Conservation (phyloP, 2,329 filamentous ascomycete species). For the Dactylellina parvicollis region DNA sequence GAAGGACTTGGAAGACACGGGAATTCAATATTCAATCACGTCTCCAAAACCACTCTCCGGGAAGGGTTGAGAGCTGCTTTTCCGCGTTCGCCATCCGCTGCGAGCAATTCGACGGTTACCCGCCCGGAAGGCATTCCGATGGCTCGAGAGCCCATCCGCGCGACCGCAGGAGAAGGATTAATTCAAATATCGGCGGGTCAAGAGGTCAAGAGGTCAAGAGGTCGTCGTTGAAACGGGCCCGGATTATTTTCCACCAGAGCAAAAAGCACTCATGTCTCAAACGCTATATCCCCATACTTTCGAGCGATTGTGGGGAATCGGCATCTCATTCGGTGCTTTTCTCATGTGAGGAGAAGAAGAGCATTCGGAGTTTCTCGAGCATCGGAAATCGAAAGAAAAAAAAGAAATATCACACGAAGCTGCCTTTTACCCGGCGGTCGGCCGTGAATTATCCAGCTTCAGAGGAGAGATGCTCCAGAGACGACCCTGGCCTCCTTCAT, state of each 20-base stretch:
- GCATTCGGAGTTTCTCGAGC: constrained; percentile 25
- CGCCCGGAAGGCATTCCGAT: constrained; percentile 46
- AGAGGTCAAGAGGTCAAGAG: no score
- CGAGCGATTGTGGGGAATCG: constrained; percentile 46
- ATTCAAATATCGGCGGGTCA: no score
- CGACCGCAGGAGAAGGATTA: no score
- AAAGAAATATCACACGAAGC: not conserved
- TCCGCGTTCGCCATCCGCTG: constrained; percentile 5
- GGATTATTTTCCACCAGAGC: constrained; percentile 24
- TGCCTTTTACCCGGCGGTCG: constrained; percentile 36
- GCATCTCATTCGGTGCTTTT: constrained; percentile 16
- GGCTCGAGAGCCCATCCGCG: constrained; percentile 13
- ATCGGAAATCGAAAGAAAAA: constrained; percentile 18
- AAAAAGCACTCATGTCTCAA: constrained; percentile 47
- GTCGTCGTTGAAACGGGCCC: constrained; percentile 16
- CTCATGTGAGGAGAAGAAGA: constrained; percentile 39
- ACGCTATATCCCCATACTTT: constrained; percentile 24
- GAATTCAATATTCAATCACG: constrained; percentile 23
- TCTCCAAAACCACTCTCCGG: not conserved
- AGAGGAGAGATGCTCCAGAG: constrained; percentile 11
- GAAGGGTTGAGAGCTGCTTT: not conserved
- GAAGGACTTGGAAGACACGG: constrained; percentile 3
- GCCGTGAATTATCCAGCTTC: constrained; percentile 40
- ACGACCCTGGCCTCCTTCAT: constrained; percentile 34
- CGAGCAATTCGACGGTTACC: constrained; percentile 53